A percentile compares a stretch with the other conserved stretches of the same genome.
phyloP scores from a whole-genome alignment of 768 basidiomycete genomes.

The Dictyophora rubrovolvata region DNA sequence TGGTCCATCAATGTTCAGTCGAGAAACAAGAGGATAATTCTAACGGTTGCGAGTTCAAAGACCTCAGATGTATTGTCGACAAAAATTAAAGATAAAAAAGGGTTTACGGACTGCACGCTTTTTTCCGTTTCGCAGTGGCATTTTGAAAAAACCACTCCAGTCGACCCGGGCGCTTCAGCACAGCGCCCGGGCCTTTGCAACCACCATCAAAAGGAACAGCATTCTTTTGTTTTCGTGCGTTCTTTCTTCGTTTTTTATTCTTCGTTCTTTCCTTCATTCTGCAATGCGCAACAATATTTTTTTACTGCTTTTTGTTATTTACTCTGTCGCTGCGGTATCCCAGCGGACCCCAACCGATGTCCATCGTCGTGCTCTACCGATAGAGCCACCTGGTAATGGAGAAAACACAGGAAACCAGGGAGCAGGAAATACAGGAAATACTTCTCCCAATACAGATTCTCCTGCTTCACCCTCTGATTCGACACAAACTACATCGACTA shows the following conservation, averaged over 20 bases:
- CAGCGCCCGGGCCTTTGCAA: background rate
- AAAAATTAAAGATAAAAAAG: background rate
- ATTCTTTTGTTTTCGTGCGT: background rate
- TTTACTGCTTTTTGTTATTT: background rate
- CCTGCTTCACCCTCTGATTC: background rate
- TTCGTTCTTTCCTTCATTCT: background rate
- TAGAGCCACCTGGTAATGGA: background rate
- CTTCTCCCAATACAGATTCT: background rate
- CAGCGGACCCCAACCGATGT: background rate
- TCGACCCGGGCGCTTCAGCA: background rate
- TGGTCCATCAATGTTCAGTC: slow-evolving; percentile 52
- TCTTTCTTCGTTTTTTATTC: background rate
- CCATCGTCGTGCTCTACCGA: background rate
- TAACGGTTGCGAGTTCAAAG: background rate
- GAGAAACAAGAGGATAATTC: slow-evolving; percentile 2
- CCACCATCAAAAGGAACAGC: background rate
- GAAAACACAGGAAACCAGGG: background rate
- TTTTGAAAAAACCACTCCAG: background rate
- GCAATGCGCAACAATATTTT: background rate
- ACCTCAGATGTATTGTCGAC: too few relatives aligned
- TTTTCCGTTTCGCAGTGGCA: background rate
- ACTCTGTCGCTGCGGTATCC: background rate
- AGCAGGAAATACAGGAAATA: background rate
- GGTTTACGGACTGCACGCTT: slow-evolving; percentile 4
- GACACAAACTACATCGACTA: slow-evolving; percentile 7